A percentile compares a stretch with the other conserved stretches of the same genome.
Conservation (phyloP, 2,329 filamentous ascomycete genomes). For the Podosphaera fusca region DNA sequence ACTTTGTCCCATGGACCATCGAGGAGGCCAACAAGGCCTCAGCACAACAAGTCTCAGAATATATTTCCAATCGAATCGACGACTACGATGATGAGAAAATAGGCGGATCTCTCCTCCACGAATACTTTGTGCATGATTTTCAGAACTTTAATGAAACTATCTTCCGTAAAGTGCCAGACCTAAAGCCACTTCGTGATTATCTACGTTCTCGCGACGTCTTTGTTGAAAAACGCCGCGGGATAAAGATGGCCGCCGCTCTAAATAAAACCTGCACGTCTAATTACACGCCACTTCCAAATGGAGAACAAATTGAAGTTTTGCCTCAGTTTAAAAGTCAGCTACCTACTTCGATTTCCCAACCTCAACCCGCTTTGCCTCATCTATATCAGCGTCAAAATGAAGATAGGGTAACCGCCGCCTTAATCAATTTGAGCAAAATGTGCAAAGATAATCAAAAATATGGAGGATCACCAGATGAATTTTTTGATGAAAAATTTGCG, state of each 20-base stretch:
- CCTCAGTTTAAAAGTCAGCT: background rate
- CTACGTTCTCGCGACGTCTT: background rate
- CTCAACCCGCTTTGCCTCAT: background rate
- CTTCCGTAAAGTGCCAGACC: background rate
- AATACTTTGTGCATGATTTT: background rate
- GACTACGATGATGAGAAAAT: background rate
- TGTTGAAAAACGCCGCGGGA: background rate
- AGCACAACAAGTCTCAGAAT: background rate
- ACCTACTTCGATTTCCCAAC: conserved; percentile 11
- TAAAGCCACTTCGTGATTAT: background rate
- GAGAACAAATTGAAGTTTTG: background rate
- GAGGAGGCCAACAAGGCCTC: conserved; percentile 11
- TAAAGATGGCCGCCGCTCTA: background rate
- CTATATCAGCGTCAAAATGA: background rate
- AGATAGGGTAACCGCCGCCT: background rate
- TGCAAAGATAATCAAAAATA: background rate
- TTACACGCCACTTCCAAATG: background rate
- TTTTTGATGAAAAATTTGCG: background rate
- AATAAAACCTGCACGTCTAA: background rate
- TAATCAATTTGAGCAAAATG: background rate
- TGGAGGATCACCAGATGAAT: background rate
- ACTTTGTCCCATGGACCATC: background rate
- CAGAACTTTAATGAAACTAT: background rate
- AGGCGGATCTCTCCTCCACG: background rate
- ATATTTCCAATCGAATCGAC: background rate